A percentile compares a stretch with the other conserved stretches of the same genome.
phyloP scores from a whole-genome alignment of 2,329 filamentous ascomycete genomes.

The Ascocoryne sarcoides region DNA sequence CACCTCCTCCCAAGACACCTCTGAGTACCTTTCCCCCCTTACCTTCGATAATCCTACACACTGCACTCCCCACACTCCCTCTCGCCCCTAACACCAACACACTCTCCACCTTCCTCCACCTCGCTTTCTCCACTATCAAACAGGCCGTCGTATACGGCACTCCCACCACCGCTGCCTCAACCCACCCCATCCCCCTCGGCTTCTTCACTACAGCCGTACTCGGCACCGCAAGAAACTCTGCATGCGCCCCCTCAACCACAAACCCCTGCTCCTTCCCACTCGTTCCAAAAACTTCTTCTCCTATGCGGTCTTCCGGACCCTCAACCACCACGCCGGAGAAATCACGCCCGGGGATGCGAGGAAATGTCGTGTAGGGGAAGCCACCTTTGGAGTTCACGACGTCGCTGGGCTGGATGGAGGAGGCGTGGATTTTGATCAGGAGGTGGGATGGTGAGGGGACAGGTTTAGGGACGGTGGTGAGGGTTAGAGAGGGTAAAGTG shows the following conservation, averaged over 20 bases:
- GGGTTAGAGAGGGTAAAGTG: slow-evolving; percentile 8
- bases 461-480: slow-evolving; percentile 14
- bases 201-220: slow-evolving; percentile 15
- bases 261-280: slow-evolving; percentile 18
- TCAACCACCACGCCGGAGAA: slow-evolving; percentile 17
- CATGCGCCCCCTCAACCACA: slow-evolving; percentile 18
- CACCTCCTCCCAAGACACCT: slow-evolving; percentile 12
- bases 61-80: slow-evolving; percentile 20
- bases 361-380: slow-evolving; percentile 19
- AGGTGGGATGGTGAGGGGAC: slow-evolving; percentile 10
- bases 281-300: slow-evolving; percentile 20
- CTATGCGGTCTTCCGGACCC: slow-evolving; percentile 6
- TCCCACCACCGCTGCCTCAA: slow-evolving; percentile 18
- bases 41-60: slow-evolving; percentile 16
- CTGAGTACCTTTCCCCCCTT: slow-evolving; percentile 15
- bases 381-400: slow-evolving; percentile 17
- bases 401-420: slow-evolving; percentile 22
- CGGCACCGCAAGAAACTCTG: slow-evolving; percentile 18
- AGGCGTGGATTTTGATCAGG: slow-evolving; percentile 19
- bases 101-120: slow-evolving; percentile 10
- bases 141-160: slow-evolving; percentile 22
- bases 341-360: slow-evolving; percentile 21
- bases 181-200: slow-evolving; percentile 13
- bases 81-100: slow-evolving; percentile 20
- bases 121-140: slow-evolving; percentile 10